Evolutionary conservation across 208 protist genomes (phyloP).

Genomic region (Phytomonas sp.): DNA sequence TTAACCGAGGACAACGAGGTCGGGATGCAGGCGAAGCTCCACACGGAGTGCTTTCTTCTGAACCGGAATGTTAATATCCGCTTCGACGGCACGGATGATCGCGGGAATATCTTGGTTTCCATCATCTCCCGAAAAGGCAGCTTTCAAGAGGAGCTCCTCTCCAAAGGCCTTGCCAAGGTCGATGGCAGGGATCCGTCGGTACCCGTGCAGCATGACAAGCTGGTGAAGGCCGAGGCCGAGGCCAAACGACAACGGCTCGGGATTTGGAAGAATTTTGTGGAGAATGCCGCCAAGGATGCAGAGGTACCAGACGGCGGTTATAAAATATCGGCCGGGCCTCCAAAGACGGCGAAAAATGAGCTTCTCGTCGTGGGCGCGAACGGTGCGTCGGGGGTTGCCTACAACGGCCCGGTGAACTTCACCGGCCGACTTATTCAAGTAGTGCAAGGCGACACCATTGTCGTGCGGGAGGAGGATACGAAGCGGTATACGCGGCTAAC

Average conservation of each 20-base stretch:
- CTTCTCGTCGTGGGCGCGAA: constrained; percentile 29
- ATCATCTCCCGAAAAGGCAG: constrained; percentile 69
- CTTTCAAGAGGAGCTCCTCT: constrained; percentile 84
- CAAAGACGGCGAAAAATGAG: constrained; percentile 12
- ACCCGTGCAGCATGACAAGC: constrained; percentile 26
- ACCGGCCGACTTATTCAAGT: constrained; percentile 67
- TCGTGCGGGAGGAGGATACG: constrained; percentile 47
- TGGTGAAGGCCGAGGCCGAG: constrained; percentile 47
- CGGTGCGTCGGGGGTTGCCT: constrained; percentile 31
- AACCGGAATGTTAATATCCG: constrained; percentile 76
- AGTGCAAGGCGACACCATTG: constrained; percentile 74
- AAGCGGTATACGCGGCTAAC: constrained; percentile 50
- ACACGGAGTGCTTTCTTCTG: constrained; percentile 67
- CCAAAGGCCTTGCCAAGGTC: constrained; percentile 64
- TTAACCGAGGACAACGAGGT: constrained; percentile 23
- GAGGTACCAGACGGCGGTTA: constrained; percentile 4
- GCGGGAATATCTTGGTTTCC: constrained; percentile 72
- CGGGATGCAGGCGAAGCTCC: constrained; percentile 45
- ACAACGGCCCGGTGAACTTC: constrained; percentile 57
- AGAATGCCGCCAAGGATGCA: constrained; percentile 2
- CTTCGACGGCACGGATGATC: constrained; percentile 70
- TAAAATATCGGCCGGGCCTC: constrained; percentile 12
- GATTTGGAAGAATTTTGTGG: constrained; percentile 62
- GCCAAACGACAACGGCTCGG: constrained; percentile 46
- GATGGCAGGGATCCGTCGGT: constrained; percentile 44